Base-by-base conservation (phyloP, 75 land plant species). In the Picea sitchensis region DNA sequence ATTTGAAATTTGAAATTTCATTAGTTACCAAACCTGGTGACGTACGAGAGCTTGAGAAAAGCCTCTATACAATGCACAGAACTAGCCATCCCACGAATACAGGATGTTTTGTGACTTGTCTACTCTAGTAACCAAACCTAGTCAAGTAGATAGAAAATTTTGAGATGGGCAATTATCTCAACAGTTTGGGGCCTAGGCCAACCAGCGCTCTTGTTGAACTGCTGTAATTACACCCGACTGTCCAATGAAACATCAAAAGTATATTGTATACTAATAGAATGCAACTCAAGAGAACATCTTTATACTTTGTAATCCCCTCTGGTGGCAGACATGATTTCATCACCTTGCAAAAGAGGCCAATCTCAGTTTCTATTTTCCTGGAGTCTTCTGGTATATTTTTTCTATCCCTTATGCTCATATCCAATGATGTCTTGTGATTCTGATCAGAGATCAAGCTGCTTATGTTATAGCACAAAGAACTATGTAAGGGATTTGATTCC, bases 1-100 rank as follows among this genome's bases (percentile, higher is more conserved):
- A 51, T 51, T 51, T 51, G 56, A 69, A 69, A 69, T 31, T 18
- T 69, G n/a, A 69, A 69, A 69, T 36, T 69, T 69, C 51, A 38
- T 41, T 14, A 17, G 34, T 17, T 32, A 17, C 38, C 38, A 65
- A 65, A 65, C 38, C 69, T 65, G 12, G 34, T 26, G 1, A 38
- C 44, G 11, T 69, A 5, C 6, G 21, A 69, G 73, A 69, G 18
- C 73, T 36, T 36, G 20, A 69, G 47, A 18, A 69, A 9, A 69
- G 9, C n/a, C 47, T 41, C 73, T 18, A 34, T 69, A 69, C 73
- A 36, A 41, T 31, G 47, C 47, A 69, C 1, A 69, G 36, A 69
- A 38, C 47, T 69, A 6, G 38, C 17, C 69, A 69, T 69, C 51
- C 73, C 36, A 8, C 51, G 34, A 69, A 38, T 69, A 69, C 8